Base-by-base conservation (phyloP, 192 early-diverging fungal genomes). In the Coemansia sp. region DNA sequence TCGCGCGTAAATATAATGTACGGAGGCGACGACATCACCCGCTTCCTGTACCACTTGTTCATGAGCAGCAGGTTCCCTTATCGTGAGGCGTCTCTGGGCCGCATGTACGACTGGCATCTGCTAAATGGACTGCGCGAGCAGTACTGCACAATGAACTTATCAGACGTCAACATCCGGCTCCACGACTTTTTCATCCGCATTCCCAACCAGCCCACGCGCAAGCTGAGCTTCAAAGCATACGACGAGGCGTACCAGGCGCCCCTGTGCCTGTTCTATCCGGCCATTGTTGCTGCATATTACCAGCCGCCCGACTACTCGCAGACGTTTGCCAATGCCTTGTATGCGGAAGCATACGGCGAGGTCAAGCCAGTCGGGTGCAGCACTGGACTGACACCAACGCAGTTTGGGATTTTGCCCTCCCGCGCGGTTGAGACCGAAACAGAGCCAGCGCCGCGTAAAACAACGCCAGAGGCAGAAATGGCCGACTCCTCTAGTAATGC, bases 1-100 rank as follows among this genome's bases (percentile, higher is more conserved):
- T 91, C 93, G 7, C 79, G 87, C 56, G 78, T 90, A 1, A 69
- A 69, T 9, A 64, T 88, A 22, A 86, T 88, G 64, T 91, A 91
- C 62, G 94, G 93, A 8, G 90, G 92, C n/a, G 93, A 96, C 60
- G 94, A 96, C 65, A 88, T 96, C 9, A 93, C 93, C 6, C 79
- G 83, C 17, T 87, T 88, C 49, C 83, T 96, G 40, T 78, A 85
- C 49, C 84, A 81, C 0, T 58, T 95, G 36, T 81, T 96, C 11
- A 61, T 71, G 60, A 70, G 80, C 36, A 91, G 84, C 69, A 80
- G 73, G 3, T 95, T 94, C 57, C 94, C 94, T 2, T 95, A 94
- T 63, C 67, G 59, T 8, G 85, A 89, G 9, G 74, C 90, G 3
- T 76, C 90, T 69, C 75, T 91, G 10, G 56, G 62, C 0, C 83